Evolutionary conservation across 306 rosid genomes (phyloP).

Genomic region (Cucumis sativus): Cucumber_9930_V3 NC_026659.2:23939001-23939500

Average conservation of each 20-base stretch:
- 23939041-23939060: constrained; percentile 24
- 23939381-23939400: constrained; percentile 20
- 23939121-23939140: constrained; percentile 60
- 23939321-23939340: constrained; percentile 49
- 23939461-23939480: constrained; percentile 72
- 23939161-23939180: constrained; percentile 33
- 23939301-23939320: constrained; percentile 57
- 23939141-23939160: constrained; percentile 38
- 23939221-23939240: constrained; percentile 70
- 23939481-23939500: constrained; percentile 13
- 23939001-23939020: not conserved
- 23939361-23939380: constrained; percentile 31
- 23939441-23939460: constrained; percentile 50
- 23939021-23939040: not conserved
- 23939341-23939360: constrained; percentile 29
- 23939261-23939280: constrained; percentile 52
- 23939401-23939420: constrained; percentile 30
- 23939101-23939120: constrained; percentile 46
- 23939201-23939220: constrained; percentile 71
- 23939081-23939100: constrained; percentile 63
- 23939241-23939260: constrained; percentile 48
- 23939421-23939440: constrained; percentile 39
- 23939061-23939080: constrained; percentile 65
- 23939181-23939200: constrained; percentile 45
- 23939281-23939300: constrained; percentile 48